phyloP scores from a whole-genome alignment of 768 basidiomycete genomes.

The Psilocybe subaeruginosa region DNA sequence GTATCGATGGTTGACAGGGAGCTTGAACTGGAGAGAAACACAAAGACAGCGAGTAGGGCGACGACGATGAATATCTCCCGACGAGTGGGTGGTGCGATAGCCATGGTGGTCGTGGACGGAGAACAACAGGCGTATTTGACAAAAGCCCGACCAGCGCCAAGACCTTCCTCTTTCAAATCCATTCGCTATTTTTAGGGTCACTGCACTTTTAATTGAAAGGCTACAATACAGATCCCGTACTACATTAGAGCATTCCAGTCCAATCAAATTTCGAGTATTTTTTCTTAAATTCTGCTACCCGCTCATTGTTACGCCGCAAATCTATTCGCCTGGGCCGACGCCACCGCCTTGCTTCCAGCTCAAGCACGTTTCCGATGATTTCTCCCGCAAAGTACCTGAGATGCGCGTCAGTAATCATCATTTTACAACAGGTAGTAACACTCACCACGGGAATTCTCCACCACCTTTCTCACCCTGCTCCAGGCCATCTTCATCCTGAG shows the following conservation, averaged over 20 bases:
- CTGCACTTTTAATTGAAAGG: slow-evolving; percentile 1
- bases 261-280: slow-evolving; percentile 82
- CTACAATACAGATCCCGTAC: not conserved
- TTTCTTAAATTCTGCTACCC: slow-evolving; percentile 70
- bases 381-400: slow-evolving; percentile 91
- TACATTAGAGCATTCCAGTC: slow-evolving; percentile 63
- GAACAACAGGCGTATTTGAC: not conserved
- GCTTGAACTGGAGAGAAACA: slow-evolving; percentile 40
- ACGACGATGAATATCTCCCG: slow-evolving; percentile 58
- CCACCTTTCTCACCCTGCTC: slow-evolving; percentile 91
- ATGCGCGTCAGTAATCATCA: slow-evolving; percentile 3
- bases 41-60: slow-evolving; percentile 48
- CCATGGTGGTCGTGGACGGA: slow-evolving; percentile 26
- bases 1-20: slow-evolving; percentile 12
- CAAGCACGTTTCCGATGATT: slow-evolving; percentile 91
- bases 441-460: slow-evolving; percentile 87
- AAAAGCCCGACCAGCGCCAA: not conserved
- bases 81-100: slow-evolving; percentile 49
- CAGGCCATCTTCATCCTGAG: slow-evolving; percentile 62
- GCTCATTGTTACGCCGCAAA: slow-evolving; percentile 64
- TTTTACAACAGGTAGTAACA: slow-evolving; percentile 14
- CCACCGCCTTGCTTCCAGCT: slow-evolving; percentile 87
- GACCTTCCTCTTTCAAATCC: not conserved
- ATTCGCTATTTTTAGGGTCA: slow-evolving; percentile 10
- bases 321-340: slow-evolving; percentile 78